phyloP scores from a whole-genome alignment of 257 asterid genomes.

The Lavandula angustifolia region DNA sequence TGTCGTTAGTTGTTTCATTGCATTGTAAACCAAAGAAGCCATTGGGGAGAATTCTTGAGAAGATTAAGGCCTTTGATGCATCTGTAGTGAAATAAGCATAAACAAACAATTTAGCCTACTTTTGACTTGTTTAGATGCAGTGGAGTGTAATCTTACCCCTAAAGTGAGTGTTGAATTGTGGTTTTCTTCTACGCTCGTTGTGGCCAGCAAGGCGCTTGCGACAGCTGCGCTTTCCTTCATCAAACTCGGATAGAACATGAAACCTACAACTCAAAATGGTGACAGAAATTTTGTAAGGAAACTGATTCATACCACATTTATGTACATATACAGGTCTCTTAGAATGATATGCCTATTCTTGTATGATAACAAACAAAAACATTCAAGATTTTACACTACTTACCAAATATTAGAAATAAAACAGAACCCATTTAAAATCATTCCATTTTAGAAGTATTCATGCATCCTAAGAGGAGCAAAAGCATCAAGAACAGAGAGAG shows the following conservation, averaged over 20 bases:
- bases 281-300: neutral
- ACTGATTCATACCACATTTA: neutral
- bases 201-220: conserved; percentile 78
- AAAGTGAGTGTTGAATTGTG: conserved; percentile 49
- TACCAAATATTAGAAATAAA: neutral
- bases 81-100: conserved; percentile 40
- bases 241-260: conserved; percentile 63
- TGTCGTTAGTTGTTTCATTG: conserved; percentile 27
- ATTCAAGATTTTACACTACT: too few relatives aligned
- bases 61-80: conserved; percentile 41
- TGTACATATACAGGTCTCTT: too few relatives aligned
- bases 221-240: conserved; percentile 72
- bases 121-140: conserved; percentile 3
- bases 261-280: conserved; percentile 46
- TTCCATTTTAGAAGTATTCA: too few relatives aligned
- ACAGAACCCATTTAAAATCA: too few relatives aligned
- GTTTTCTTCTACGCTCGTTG: conserved; percentile 67
- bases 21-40: conserved; percentile 43
- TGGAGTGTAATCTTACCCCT: conserved; percentile 38
- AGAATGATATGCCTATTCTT: too few relatives aligned
- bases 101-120: conserved; percentile 13
- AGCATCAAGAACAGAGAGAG: neutral
- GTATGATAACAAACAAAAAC: too few relatives aligned
- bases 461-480: too few relatives aligned
- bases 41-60: conserved; percentile 40